Conservation (phyloP, 2,329 filamentous ascomycete species). For the Arachnomyces sp. region DNA sequence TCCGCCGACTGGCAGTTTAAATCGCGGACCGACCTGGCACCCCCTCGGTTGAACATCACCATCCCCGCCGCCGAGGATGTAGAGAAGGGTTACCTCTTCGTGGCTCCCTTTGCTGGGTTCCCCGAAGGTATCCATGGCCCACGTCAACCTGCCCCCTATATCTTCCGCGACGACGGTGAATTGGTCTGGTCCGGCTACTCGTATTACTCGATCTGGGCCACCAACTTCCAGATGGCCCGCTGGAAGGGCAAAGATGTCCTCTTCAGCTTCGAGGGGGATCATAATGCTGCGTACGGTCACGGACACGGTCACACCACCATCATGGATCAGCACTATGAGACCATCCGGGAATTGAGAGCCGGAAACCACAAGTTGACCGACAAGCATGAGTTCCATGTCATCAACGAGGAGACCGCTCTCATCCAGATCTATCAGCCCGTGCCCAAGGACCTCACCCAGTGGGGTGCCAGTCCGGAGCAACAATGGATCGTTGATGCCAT, state of each 20-base stretch:
- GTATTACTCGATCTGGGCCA: constrained; percentile 46
- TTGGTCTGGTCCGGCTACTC: constrained; percentile 52
- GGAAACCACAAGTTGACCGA: constrained; percentile 45
- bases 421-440: constrained; percentile 49
- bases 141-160: constrained; percentile 48
- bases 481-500: constrained; percentile 51
- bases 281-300: constrained; percentile 46
- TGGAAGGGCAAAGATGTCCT: constrained; percentile 49
- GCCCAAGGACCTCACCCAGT: constrained; percentile 38
- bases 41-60: constrained; percentile 33
- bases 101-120: constrained; percentile 3
- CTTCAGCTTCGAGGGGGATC: constrained; percentile 48
- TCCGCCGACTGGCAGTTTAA: constrained; percentile 42
- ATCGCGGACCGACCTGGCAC: constrained; percentile 41
- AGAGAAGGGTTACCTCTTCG: constrained; percentile 10
- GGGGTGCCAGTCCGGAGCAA: constrained; percentile 42
- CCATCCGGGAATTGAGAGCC: constrained; percentile 46
- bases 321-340: constrained; percentile 49
- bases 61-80: constrained; percentile 8
- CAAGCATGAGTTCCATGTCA: constrained; percentile 50
- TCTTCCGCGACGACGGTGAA: constrained; percentile 48
- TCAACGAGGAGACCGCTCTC: constrained; percentile 46
- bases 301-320: constrained; percentile 50
- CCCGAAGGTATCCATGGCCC: constrained; percentile 37
- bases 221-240: constrained; percentile 46